phyloP scores from a whole-genome alignment of 176 grass and related monocot species.

The Cymbopogon citratus region DNA sequence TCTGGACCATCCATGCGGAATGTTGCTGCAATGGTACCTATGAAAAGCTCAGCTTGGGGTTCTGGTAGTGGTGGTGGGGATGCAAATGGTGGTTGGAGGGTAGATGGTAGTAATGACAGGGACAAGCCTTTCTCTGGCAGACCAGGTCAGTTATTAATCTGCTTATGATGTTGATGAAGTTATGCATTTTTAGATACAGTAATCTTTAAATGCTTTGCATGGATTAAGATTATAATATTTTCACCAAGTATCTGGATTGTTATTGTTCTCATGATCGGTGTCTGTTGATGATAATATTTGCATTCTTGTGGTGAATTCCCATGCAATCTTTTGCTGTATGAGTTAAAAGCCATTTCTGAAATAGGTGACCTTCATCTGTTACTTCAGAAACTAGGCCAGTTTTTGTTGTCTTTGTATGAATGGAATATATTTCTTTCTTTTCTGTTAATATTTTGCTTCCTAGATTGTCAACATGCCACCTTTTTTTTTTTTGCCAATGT shows the following conservation, averaged over 20 bases:
- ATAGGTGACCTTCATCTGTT: not conserved
- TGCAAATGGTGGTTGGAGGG: constrained; percentile 49
- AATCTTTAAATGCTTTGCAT: not conserved
- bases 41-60: constrained; percentile 55
- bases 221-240: not conserved
- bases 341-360: not conserved
- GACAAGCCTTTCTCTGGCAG: constrained; percentile 51
- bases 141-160: constrained; percentile 41
- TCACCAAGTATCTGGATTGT: not conserved
- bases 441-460: not conserved
- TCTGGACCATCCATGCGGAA: constrained; percentile 52
- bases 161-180: not conserved
- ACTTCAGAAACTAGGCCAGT: not conserved
- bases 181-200: not conserved
- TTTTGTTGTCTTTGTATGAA: not conserved
- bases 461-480: not conserved
- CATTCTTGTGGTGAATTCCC: not conserved
- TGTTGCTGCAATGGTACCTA: constrained; percentile 84
- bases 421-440: not conserved
- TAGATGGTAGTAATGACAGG: constrained; percentile 49
- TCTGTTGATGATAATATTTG: not conserved
- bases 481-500: too few species aligned
- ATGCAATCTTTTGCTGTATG: not conserved
- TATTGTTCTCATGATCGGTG: not conserved
- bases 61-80: constrained; percentile 31